These are phyloP conservation scores for Malassezia slooffiae DNA, from an alignment of 1,284 basidiomycete genomes.

Conservation along the genomic window DNA sequence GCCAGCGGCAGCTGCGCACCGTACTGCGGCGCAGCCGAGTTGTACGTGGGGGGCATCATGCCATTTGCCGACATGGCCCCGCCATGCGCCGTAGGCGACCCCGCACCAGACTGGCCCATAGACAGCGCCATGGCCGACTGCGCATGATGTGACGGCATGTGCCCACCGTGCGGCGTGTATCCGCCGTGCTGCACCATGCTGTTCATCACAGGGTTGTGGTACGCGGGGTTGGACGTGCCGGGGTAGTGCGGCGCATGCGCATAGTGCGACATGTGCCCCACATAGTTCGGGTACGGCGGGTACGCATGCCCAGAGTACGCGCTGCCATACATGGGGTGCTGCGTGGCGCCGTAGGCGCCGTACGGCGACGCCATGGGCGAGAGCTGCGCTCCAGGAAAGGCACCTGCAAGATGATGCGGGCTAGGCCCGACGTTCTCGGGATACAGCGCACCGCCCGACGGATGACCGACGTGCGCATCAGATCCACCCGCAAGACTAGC, in stretches of 20 bases:
- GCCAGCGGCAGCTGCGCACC: constrained; percentile 38
- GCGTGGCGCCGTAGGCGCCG: constrained; percentile 7
- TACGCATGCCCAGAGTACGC: constrained; percentile 15
- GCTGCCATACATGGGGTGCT: constrained; percentile 15
- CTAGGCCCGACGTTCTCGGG: constrained; percentile 4
- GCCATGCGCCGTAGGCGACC: neutral
- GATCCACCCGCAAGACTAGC: constrained; percentile 1
- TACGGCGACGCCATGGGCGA: constrained; percentile 15
- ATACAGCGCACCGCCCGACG: constrained; percentile 8
- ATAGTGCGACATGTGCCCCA: constrained; percentile 15
- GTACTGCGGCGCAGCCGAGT: constrained; percentile 36
- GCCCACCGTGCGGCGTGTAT: constrained; percentile 6
- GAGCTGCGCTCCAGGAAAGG: constrained; percentile 11
- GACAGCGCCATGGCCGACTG: constrained; percentile 5
- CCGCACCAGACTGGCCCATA: constrained; percentile 1
- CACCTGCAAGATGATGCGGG: constrained; percentile 11
- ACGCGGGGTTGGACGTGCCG: constrained; percentile 6
- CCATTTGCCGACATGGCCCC: constrained; percentile 3
- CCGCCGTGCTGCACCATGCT: constrained; percentile 12
- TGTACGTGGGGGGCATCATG: constrained; percentile 18
- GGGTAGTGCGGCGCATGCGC: constrained; percentile 12
- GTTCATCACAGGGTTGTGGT: constrained; percentile 13
- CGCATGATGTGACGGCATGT: constrained; percentile 13
- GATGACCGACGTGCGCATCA: constrained; percentile 9
- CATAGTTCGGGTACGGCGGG: constrained; percentile 12